These are phyloP conservation scores for Coniochaeta sp. DNA, from an alignment of 2,329 filamentous ascomycete genomes.

Conservation along the genomic window DNA sequence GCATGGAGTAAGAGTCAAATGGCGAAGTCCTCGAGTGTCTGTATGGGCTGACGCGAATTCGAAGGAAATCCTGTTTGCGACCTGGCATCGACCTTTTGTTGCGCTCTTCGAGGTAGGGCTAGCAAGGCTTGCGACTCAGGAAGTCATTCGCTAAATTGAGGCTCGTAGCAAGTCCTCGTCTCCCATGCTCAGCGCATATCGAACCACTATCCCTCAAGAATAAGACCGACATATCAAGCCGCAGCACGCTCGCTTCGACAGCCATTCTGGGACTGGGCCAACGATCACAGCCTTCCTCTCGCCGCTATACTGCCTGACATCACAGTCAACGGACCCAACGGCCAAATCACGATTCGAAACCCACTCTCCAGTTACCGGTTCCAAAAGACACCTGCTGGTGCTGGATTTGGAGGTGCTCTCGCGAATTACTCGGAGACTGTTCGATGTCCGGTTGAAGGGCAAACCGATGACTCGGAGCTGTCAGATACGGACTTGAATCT, in stretches of 20 bases:
- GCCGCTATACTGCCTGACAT: conserved; percentile 22
- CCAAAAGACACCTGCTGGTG: conserved; percentile 23
- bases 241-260: conserved; percentile 39
- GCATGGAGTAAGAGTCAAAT: conserved; percentile 29
- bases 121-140: not conserved
- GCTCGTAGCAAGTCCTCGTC: conserved; percentile 42
- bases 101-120: conserved; percentile 43
- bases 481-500: conserved; percentile 1
- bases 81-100: conserved; percentile 51
- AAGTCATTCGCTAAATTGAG: not conserved
- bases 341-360: conserved; percentile 28
- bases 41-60: not conserved
- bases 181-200: conserved; percentile 38
- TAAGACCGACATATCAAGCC: conserved; percentile 27
- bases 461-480: conserved; percentile 24
- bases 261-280: conserved; percentile 50
- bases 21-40: not conserved
- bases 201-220: conserved; percentile 26
- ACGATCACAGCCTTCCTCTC: conserved; percentile 31
- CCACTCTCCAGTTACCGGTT: conserved; percentile 46
- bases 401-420: conserved; percentile 17
- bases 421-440: conserved; percentile 26
- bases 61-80: conserved; percentile 40
- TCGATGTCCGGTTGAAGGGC: conserved; percentile 25
- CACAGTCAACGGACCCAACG: conserved; percentile 14